phyloP scores from a whole-genome alignment of 331 rosid species.

The Ulmus americana region DNA sequence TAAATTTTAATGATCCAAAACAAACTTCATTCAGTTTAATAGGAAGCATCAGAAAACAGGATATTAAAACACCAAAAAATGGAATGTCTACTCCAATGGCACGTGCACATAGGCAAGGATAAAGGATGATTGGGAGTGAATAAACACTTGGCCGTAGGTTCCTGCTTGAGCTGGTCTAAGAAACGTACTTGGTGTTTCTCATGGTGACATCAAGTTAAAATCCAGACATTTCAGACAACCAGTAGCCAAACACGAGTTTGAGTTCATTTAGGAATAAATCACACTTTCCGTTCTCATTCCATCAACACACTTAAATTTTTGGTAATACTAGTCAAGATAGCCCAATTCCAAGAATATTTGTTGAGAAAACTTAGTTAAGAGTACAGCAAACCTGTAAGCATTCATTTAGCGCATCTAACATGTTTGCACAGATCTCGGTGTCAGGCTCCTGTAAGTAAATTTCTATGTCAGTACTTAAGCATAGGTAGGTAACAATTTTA shows the following conservation, averaged over 20 bases:
- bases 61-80: not conserved
- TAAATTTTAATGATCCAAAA: not conserved
- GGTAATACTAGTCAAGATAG: not conserved
- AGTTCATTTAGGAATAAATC: not conserved
- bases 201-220: no score
- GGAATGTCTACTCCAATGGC: not conserved
- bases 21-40: not conserved
- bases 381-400: conserved; percentile 65
- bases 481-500: not conserved
- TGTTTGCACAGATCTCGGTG: conserved; percentile 90
- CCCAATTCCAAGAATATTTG: no score
- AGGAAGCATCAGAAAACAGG: not conserved
- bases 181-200: no score
- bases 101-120: not conserved
- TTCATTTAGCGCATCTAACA: conserved; percentile 86
- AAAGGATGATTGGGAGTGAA: not conserved
- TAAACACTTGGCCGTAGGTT: not conserved
- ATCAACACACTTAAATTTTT: not conserved
- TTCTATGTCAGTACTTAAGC: conserved; percentile 20
- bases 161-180: not conserved
- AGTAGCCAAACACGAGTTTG: not conserved
- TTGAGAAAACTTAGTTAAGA: not conserved
- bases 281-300: not conserved
- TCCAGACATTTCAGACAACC: not conserved
- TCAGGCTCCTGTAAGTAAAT: conserved; percentile 78